These are phyloP conservation scores for Evernia prunastri DNA, from an alignment of 495 filamentous ascomycete species.

Conservation along the genomic window DNA sequence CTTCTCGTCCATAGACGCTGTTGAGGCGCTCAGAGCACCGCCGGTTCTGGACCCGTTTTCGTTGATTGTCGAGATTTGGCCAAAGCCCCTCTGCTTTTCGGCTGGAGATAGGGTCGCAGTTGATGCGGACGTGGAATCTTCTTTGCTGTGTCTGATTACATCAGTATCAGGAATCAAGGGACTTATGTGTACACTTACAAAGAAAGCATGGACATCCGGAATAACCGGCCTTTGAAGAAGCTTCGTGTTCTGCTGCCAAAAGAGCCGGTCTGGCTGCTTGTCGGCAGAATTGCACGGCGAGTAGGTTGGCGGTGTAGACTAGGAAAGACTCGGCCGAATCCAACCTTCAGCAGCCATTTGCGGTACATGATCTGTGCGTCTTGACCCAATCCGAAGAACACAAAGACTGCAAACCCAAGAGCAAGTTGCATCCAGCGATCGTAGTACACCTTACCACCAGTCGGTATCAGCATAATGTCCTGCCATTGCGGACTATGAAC, in stretches of 20 bases:
- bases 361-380: slow-evolving; percentile 74
- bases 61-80: slow-evolving; percentile 8
- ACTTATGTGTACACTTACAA: slow-evolving; percentile 13
- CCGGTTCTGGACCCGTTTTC: neutral
- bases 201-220: slow-evolving; percentile 4
- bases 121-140: slow-evolving; percentile 7
- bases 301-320: slow-evolving; percentile 12
- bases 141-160: neutral
- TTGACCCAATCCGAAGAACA: slow-evolving; percentile 73
- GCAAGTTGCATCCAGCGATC: slow-evolving; percentile 64
- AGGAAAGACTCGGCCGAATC: slow-evolving; percentile 46
- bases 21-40: neutral
- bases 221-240: slow-evolving; percentile 15
- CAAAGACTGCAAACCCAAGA: slow-evolving; percentile 55
- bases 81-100: slow-evolving; percentile 8
- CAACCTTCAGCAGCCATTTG: slow-evolving; percentile 42
- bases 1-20: neutral
- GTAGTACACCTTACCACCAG: slow-evolving; percentile 46
- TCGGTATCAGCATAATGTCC: slow-evolving; percentile 55
- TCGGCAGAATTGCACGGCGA: neutral
- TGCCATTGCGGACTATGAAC: slow-evolving; percentile 54
- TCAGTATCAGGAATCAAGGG: neutral
- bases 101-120: slow-evolving; percentile 10
- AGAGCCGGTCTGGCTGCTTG: slow-evolving; percentile 7
- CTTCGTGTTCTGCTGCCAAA: slow-evolving; percentile 9